Evolutionary conservation across 2,329 filamentous ascomycete species (phyloP).

Genomic region (Colletotrichum horii): DNA sequence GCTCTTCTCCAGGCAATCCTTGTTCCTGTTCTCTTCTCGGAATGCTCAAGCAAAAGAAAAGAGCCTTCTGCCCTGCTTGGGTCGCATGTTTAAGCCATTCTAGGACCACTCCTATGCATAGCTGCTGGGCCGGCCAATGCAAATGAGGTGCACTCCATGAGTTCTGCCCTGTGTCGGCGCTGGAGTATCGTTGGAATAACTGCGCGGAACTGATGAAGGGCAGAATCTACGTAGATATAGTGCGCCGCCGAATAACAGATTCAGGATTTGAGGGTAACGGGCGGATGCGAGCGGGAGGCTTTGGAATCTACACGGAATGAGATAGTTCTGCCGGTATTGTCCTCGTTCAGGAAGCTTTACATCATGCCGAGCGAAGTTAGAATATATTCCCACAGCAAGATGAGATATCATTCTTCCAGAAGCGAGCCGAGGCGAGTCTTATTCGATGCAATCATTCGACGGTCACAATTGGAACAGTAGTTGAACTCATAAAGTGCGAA

Average conservation of each 20-base stretch:
- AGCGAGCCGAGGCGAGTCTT: not conserved
- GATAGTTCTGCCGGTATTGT: rapidly evolving
- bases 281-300: not conserved
- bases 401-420: not conserved
- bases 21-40: rapidly evolving
- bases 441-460: not conserved
- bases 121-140: not conserved
- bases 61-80: too few relatives aligned
- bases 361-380: rapidly evolving
- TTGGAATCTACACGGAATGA: not conserved
- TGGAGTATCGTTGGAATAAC: rapidly evolving
- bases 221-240: not conserved
- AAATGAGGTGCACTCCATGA: rapidly evolving
- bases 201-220: not conserved
- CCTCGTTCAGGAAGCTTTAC: not conserved
- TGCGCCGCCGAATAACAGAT: not conserved
- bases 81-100: too few relatives aligned
- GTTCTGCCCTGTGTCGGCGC: rapidly evolving
- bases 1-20: not conserved
- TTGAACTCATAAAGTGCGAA: not conserved
- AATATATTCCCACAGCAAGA: not conserved
- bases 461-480: not conserved
- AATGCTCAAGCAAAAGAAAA: too few relatives aligned
- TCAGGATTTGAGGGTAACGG: not conserved
- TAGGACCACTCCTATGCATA: not conserved